Evolutionary conservation across 169 alveolate genomes (phyloP).

Genomic region (Cryptosporidium tyzzeri): DNA sequence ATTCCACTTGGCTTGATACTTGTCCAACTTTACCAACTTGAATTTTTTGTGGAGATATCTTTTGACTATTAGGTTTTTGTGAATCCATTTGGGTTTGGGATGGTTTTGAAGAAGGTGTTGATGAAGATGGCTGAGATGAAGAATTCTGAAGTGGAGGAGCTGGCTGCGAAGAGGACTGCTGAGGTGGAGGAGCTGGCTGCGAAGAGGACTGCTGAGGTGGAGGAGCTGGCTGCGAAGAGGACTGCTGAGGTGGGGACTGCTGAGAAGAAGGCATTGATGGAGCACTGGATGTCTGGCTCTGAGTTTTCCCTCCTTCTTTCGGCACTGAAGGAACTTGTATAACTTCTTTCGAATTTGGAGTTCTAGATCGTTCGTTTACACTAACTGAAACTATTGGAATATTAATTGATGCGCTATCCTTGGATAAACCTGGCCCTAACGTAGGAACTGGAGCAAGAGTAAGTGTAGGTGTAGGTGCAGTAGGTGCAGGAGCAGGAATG

Average conservation of each 20-base stretch:
- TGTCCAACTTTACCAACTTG: not conserved
- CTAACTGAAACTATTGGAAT: slow-evolving; percentile 38
- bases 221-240: not conserved
- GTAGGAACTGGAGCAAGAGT: not conserved
- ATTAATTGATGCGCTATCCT: slow-evolving; percentile 4
- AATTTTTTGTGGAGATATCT: not conserved
- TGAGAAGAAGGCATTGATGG: not conserved
- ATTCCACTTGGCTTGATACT: not conserved
- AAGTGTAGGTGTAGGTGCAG: not conserved
- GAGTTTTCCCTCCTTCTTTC: not conserved
- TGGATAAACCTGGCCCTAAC: not conserved
- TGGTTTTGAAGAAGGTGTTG: not conserved
- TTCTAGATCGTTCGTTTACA: slow-evolving; percentile 8
- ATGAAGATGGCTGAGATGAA: not conserved
- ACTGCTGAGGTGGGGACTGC: not conserved
- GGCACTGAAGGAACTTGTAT: slow-evolving; percentile 40
- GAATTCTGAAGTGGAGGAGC: not conserved
- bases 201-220: not conserved
- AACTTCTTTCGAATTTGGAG: slow-evolving; percentile 12
- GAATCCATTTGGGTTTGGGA: not conserved
- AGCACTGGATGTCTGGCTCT: not conserved
- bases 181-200: not conserved
- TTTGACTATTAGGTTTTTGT: not conserved
- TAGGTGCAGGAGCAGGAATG: too few species aligned
- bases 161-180: too few species aligned